Evolutionary conservation across 1,284 basidiomycete genomes (phyloP), one percentile per base, ranked within the genome.

Genomic region (Cutaneotrichosporon mucoides): DNA sequence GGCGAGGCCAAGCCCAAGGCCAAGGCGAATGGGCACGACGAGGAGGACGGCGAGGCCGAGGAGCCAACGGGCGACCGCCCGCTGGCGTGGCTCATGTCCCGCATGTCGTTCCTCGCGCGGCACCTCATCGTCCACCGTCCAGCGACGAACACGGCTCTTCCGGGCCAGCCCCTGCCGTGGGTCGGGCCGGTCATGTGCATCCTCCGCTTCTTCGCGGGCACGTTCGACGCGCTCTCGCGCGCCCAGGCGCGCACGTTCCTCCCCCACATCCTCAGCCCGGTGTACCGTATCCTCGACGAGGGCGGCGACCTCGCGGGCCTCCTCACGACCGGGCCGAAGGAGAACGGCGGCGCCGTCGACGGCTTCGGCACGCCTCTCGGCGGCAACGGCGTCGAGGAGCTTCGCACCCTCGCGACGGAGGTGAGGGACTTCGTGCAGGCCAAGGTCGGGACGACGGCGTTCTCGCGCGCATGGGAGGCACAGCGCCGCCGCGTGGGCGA

Each of bases 131-230:
- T 79, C 54, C 70, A 72, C 47, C 73, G 79, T 36, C 80, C 80
- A 8, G 66, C 76, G 6, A 65, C 72, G 24, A 75, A 79, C 68
- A 46, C 55, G 53, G 57, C 46, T 15, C 53, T 62, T 4, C 57
- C 56, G 71, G 33, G 79, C 72, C 48, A 73, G 72, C 53, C 85
- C 82, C 74, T 79, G 2, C 82, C 82, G 62, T 98, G 94, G 92
- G 82, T 85, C 5, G 84, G 88, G 16, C 89, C 91, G 63, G 88
- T 92, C 0, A 77, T 87, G 7, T 86, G 90, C 0, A 85, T 90
- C 54, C 76, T 98, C 48, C 87, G 89, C n/a, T 95, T 92, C 87
- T 96, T 97, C 69, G 94, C 92, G 1, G 92, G 92, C 0, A 91
- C 96, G 84, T 79, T 85, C 4, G 86, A 88, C 7, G 80, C 85